Evolutionary conservation across 306 rosid genomes (phyloP).

Genomic region (Fagus crenata): DNA sequence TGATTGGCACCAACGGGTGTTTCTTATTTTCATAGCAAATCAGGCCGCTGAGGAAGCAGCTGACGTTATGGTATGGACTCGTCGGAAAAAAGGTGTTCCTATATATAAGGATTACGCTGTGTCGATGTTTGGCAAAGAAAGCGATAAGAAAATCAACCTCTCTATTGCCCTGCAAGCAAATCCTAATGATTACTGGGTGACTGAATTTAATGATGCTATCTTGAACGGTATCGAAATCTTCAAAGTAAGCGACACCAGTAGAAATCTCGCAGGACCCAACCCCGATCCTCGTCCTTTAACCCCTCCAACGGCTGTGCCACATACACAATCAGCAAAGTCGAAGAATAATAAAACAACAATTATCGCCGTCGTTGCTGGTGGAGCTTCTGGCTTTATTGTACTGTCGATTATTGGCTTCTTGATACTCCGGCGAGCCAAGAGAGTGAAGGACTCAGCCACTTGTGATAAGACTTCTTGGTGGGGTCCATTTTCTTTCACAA

Average conservation of each 20-base stretch:
- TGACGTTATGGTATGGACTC: constrained; percentile 1
- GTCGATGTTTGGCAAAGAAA: accelerated
- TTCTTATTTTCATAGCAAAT: constrained; percentile 34
- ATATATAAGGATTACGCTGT: neutral
- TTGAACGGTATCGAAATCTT: constrained; percentile 37
- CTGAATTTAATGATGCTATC: accelerated
- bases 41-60: constrained; percentile 16
- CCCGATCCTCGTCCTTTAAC: constrained; percentile 3
- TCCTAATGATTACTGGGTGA: accelerated
- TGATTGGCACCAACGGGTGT: neutral
- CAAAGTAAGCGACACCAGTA: neutral
- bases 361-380: accelerated
- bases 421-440: neutral
- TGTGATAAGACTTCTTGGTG: neutral
- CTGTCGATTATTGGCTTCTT: accelerated
- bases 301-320: accelerated
- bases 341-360: neutral
- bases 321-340: accelerated
- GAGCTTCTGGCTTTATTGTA: too few species aligned
- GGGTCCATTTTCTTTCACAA: neutral
- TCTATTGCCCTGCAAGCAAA: too few species aligned
- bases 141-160: accelerated
- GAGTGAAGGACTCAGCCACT: neutral
- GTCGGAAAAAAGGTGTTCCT: constrained; percentile 15
- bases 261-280: constrained; percentile 17